phyloP scores from a whole-genome alignment of 2,329 filamentous ascomycete genomes.

The Penicillium psychrosexuale region DNA sequence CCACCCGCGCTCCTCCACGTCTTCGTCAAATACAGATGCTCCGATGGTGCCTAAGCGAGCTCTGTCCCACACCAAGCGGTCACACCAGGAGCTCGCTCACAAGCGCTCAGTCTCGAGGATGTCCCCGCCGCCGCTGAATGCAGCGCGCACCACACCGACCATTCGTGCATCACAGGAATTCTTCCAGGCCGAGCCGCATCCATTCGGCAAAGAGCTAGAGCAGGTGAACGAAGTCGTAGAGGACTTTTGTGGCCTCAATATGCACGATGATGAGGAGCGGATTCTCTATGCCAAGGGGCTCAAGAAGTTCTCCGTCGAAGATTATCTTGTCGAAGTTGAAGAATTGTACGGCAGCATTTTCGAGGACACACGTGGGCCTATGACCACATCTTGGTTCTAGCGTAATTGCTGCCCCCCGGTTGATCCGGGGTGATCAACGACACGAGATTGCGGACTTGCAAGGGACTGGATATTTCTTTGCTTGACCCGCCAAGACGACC shows the following conservation, averaged over 20 bases:
- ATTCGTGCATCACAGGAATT: constrained; percentile 37
- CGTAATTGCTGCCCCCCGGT: constrained; percentile 16
- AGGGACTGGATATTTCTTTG: constrained; percentile 26
- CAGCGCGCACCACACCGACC: constrained; percentile 34
- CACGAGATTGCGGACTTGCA: constrained; percentile 13
- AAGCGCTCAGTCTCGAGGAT: constrained; percentile 61
- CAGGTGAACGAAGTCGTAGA: constrained; percentile 92
- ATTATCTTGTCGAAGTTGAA: constrained; percentile 80
- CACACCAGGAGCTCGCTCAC: constrained; percentile 71
- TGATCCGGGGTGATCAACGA: constrained; percentile 18
- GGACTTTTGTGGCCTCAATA: constrained; percentile 66
- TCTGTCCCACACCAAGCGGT: constrained; percentile 84
- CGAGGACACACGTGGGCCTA: constrained; percentile 41
- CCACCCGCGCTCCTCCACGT: constrained; percentile 49
- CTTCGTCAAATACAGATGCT: constrained; percentile 50
- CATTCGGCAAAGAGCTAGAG: constrained; percentile 85
- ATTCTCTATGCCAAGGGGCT: constrained; percentile 69
- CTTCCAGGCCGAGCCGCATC: constrained; percentile 52
- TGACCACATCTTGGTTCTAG: constrained; percentile 38
- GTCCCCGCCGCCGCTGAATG: constrained; percentile 41
- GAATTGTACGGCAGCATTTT: constrained; percentile 64
- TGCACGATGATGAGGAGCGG: constrained; percentile 71
- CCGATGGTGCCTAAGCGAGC: constrained; percentile 74
- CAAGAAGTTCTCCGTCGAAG: constrained; percentile 69
- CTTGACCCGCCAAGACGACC: constrained; percentile 29